Percentiles rank a stretch among this genome's conserved stretches.
phyloP scores from a whole-genome alignment of 2,329 filamentous ascomycete genomes.

The Alternaria rosae region DNA sequence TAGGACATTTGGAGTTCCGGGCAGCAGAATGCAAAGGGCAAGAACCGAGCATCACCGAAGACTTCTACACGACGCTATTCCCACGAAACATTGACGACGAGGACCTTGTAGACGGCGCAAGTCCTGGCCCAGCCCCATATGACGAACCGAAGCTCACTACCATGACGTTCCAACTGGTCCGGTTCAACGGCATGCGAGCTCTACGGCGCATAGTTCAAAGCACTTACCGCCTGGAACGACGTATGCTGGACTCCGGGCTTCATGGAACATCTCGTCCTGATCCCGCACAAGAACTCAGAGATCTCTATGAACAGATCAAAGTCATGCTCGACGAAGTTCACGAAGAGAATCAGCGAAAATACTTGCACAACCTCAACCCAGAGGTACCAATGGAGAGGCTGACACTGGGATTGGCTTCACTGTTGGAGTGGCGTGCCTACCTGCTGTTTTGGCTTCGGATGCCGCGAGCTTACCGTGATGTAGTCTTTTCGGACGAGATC shows the following conservation, averaged over 20 bases:
- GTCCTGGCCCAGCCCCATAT: constrained; percentile 39
- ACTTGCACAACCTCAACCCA: constrained; percentile 40
- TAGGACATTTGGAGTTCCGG: constrained; percentile 49
- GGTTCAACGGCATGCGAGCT: constrained; percentile 44
- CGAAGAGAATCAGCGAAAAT: constrained; percentile 43
- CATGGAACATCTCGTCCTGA: constrained; percentile 45
- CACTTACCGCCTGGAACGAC: constrained; percentile 48
- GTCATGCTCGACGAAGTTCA: constrained; percentile 47
- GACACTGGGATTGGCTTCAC: constrained; percentile 38
- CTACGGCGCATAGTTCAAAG: constrained; percentile 47
- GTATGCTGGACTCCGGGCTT: constrained; percentile 45
- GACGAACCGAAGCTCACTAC: constrained; percentile 44
- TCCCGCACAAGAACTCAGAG: constrained; percentile 42
- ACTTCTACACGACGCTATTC: constrained; percentile 48
- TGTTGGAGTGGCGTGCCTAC: constrained; percentile 50
- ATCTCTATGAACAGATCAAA: constrained; percentile 47
- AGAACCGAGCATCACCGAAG: constrained; percentile 47
- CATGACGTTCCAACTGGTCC: constrained; percentile 48
- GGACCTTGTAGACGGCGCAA: constrained; percentile 47
- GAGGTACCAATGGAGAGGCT: constrained; percentile 44
- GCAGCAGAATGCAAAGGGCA: constrained; percentile 51
- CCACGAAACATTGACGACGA: constrained; percentile 51
- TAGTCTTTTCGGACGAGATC: constrained; percentile 46
- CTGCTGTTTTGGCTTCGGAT: constrained; percentile 51
- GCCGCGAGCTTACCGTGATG: constrained; percentile 46